Evolutionary conservation across 1,284 basidiomycete species (phyloP), one percentile per base, ranked within the genome.

Genomic region (Malassezia sympodialis): DNA sequence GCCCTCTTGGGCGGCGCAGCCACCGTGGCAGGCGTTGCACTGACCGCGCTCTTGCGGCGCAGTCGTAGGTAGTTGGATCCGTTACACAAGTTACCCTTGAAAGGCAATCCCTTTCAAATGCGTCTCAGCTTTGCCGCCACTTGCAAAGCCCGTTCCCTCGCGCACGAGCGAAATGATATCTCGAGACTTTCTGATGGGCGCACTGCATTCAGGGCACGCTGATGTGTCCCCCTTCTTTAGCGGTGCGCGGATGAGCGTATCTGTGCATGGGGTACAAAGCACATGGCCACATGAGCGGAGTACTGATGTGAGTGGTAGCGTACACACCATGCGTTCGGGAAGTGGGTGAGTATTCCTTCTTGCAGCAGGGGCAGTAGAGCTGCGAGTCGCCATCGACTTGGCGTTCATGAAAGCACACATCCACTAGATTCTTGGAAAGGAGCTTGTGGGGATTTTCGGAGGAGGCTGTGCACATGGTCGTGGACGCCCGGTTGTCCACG

Each of bases 1-100:
- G 93, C 90, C 10, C 79, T 98, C 40, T 87, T 85, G 30, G 91
- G 90, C 43, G 89, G 90, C 50, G 86, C 83, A 40, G 90, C 87
- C 8, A 89, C 91, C 10, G 73, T 94, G 10, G 86, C 88, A 49
- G 86, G 88, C 28, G 76, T 96, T 37, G 75, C 90, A 56, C 69
- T 91, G 50, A 87, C 90, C 62, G 81, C 84, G 68, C 78, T 96
- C 26, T 61, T 77, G 60, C 62, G 64, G 17, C 49, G 55, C 23
- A 44, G 47, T 8, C 47, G 55, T 48, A 51, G 55, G 32, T 56
- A 56, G 28, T 12, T 8, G 31, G 12, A 41, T 23, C 32, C 17
- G 8, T 5, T 7, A 12, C 35, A 3, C 11, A 8, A 11, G 23
- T 27, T 51, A 57, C 37, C 55, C 55, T n/a, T 57, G 55, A 44